phyloP scores from a whole-genome alignment of 192 early-diverging fungal genomes.

The Bifiguratus adelaidae region DNA sequence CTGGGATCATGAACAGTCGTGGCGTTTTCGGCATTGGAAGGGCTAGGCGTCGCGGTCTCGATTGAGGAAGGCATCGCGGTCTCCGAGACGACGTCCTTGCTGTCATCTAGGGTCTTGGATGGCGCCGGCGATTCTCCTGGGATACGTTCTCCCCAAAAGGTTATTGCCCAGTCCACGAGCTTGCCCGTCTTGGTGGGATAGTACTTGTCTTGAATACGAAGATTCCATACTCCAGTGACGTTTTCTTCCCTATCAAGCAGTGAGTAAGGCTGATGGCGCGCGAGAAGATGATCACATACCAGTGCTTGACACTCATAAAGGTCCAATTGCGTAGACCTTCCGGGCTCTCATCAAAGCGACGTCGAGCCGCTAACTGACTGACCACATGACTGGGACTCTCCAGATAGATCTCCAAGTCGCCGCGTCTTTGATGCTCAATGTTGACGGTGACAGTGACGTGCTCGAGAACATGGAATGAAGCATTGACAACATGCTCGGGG shows the following conservation, averaged over 20 bases:
- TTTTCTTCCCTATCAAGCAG: constrained; percentile 67
- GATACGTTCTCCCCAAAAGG: constrained; percentile 50
- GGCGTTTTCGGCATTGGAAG: not conserved
- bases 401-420: constrained; percentile 78
- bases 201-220: constrained; percentile 52
- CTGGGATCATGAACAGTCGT: not conserved
- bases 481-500: constrained; percentile 25
- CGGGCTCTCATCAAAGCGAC: constrained; percentile 52
- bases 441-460: constrained; percentile 82
- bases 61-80: not conserved
- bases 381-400: constrained; percentile 58
- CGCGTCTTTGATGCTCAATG: constrained; percentile 70
- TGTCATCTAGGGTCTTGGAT: not conserved
- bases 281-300: constrained; percentile 38
- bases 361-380: constrained; percentile 52
- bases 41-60: not conserved
- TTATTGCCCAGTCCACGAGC: constrained; percentile 57
- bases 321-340: constrained; percentile 81
- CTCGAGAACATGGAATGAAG: constrained; percentile 53
- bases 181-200: constrained; percentile 40
- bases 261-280: not conserved
- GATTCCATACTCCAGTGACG: constrained; percentile 73
- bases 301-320: constrained; percentile 94
- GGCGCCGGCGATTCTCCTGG: not conserved
- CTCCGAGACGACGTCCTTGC: not conserved